A percentile compares a stretch with the other conserved stretches of the same genome.
Conservation (phyloP, 2,329 filamentous ascomycete species). For the Neodidymelliopsis sp. region DNA sequence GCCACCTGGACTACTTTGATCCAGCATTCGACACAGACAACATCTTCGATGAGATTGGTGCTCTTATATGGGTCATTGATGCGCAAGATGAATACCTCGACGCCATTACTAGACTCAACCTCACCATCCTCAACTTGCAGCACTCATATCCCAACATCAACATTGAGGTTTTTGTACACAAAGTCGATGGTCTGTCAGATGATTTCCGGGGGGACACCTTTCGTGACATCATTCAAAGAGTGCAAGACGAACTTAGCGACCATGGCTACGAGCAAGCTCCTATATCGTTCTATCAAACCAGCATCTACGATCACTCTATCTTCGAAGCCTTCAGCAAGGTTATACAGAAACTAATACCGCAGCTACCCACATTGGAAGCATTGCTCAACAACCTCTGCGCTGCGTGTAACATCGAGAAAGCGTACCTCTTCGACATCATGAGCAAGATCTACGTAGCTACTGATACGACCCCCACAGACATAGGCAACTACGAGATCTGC, state of each 20-base stretch:
- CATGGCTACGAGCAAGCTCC: conserved; percentile 92
- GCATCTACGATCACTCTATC: conserved; percentile 97
- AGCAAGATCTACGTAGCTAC: conserved; percentile 99
- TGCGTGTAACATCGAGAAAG: conserved; percentile 95
- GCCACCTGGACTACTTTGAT: conserved; percentile 91
- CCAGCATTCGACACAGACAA: conserved; percentile 88
- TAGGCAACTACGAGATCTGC: conserved; percentile 97
- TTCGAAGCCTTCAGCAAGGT: conserved; percentile 99
- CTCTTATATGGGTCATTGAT: conserved; percentile 97
- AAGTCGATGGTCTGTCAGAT: conserved; percentile 95
- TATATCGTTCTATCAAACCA: conserved; percentile 94
- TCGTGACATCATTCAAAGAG: conserved; percentile 93
- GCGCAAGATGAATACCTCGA: conserved; percentile 98
- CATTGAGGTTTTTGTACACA: conserved; percentile 98
- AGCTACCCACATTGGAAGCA: conserved; percentile 89
- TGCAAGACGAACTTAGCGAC: conserved; percentile 94
- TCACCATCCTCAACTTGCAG: conserved; percentile 88
- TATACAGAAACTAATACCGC: conserved; percentile 95
- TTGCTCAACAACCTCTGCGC: conserved; percentile 93
- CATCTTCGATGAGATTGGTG: conserved; percentile 93
- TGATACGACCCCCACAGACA: conserved; percentile 90
- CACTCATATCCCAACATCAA: conserved; percentile 91
- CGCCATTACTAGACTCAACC: conserved; percentile 84
- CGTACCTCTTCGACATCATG: conserved; percentile 95
- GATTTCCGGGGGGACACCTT: conserved; percentile 97